Evolutionary conservation across 1,284 basidiomycete genomes (phyloP).

Genomic region (Fomitopsis schrenkii): DNA sequence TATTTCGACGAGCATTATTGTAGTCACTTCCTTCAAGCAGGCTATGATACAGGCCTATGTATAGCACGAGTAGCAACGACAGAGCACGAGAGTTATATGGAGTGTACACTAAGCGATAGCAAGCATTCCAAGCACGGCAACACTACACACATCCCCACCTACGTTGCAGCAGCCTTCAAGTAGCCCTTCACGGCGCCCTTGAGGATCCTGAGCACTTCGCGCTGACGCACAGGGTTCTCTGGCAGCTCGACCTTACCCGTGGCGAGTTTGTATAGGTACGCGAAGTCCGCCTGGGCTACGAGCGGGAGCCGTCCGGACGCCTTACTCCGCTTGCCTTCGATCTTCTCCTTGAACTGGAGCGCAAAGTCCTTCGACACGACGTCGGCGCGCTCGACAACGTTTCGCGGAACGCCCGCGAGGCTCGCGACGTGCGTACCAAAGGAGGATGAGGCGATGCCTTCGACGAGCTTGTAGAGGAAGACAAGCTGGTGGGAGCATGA

Average conservation of each 20-base stretch:
- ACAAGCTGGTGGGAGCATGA: slow-evolving; percentile 52
- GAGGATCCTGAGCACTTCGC: slow-evolving; percentile 50
- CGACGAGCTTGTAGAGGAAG: slow-evolving; percentile 91
- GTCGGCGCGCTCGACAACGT: slow-evolving; percentile 86
- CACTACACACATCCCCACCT: neutral
- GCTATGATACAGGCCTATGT: slow-evolving; percentile 1
- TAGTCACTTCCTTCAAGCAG: too few species aligned
- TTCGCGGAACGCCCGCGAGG: slow-evolving; percentile 75
- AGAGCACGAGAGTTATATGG: slow-evolving; percentile 1
- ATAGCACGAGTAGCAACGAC: slow-evolving; percentile 1
- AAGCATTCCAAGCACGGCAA: neutral
- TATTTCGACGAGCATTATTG: too few species aligned
- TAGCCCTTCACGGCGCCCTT: slow-evolving; percentile 41
- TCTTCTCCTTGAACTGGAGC: slow-evolving; percentile 74
- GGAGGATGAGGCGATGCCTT: slow-evolving; percentile 85
- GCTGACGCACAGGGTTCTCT: slow-evolving; percentile 45
- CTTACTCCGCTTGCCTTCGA: slow-evolving; percentile 59
- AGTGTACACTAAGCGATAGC: neutral
- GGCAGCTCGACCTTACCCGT: slow-evolving; percentile 48
- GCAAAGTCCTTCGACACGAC: slow-evolving; percentile 87
- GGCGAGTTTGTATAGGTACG: slow-evolving; percentile 63
- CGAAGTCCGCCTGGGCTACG: slow-evolving; percentile 83
- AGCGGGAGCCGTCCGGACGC: slow-evolving; percentile 63
- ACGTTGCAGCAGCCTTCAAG: slow-evolving; percentile 10
- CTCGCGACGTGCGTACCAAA: slow-evolving; percentile 93